Evolutionary conservation across 495 filamentous ascomycete genomes (phyloP).

Genomic region (Podospora didyma): DNA sequence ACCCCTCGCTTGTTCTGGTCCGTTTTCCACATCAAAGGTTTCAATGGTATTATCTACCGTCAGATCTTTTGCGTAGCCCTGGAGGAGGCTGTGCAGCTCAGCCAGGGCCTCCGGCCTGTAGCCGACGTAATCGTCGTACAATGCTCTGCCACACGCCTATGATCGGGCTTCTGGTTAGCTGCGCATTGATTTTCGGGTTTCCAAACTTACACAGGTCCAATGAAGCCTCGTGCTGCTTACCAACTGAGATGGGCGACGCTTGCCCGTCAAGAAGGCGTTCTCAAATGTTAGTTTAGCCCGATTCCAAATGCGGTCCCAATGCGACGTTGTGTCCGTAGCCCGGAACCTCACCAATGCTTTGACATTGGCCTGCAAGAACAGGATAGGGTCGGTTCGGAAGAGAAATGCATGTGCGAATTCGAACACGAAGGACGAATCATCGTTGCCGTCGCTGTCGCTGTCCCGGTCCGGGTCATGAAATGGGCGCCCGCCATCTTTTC

Average conservation of each 20-base stretch:
- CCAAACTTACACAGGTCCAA: slow-evolving; percentile 2
- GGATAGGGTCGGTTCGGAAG: slow-evolving; percentile 6
- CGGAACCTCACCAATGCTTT: slow-evolving; percentile 6
- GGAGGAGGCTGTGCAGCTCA: neutral
- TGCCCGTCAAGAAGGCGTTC: neutral
- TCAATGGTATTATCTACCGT: neutral
- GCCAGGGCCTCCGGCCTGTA: neutral
- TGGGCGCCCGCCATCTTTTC: neutral
- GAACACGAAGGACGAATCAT: neutral
- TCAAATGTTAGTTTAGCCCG: neutral
- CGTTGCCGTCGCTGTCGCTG: neutral
- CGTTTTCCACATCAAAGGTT: slow-evolving; percentile 5
- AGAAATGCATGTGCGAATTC: neutral
- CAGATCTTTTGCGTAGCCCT: neutral
- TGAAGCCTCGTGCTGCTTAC: neutral
- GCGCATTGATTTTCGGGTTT: no score
- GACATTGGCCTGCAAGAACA: slow-evolving; percentile 6
- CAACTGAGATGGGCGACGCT: neutral
- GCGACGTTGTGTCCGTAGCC: neutral
- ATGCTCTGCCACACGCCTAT: neutral
- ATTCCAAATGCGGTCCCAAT: neutral
- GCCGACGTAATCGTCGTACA: slow-evolving; percentile 1
- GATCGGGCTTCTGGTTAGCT: neutral
- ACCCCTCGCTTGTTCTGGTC: neutral
- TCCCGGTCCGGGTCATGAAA: neutral